Evolutionary conservation across 2,329 filamentous ascomycete species (phyloP).

Genomic region (Penicillium sp.): DNA sequence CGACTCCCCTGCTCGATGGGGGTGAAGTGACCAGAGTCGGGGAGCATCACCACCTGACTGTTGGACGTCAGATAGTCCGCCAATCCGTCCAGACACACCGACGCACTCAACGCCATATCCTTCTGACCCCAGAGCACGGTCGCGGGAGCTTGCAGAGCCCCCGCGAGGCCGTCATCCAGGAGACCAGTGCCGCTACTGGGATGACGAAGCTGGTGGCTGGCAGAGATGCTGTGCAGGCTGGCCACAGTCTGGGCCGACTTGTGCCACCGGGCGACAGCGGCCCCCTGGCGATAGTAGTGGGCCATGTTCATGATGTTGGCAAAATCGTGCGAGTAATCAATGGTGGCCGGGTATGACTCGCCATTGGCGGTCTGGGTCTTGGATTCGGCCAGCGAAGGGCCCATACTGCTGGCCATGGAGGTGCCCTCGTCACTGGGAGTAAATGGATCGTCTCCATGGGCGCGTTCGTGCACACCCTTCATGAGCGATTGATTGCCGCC

Average conservation of each 20-base stretch:
- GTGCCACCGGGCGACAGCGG: constrained; percentile 43
- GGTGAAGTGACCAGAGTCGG: constrained; percentile 50
- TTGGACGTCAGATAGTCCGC: constrained; percentile 45
- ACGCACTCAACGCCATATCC: constrained; percentile 47
- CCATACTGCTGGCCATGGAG: constrained; percentile 47
- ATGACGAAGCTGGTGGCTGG: constrained; percentile 24
- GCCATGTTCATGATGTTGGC: constrained; percentile 49
- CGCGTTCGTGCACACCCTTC: constrained; percentile 35
- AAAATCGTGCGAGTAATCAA: constrained; percentile 34
- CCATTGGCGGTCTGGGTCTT: constrained; percentile 25
- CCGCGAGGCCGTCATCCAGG: constrained; percentile 41
- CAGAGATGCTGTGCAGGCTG: constrained; percentile 42
- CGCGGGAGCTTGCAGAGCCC: constrained; percentile 46
- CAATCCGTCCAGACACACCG: constrained; percentile 48
- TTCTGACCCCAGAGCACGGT: constrained; percentile 51
- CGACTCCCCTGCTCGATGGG: constrained; percentile 44
- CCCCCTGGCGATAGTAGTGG: constrained; percentile 49
- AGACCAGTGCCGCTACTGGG: constrained; percentile 37
- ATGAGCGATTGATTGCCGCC: constrained; percentile 49
- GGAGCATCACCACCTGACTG: constrained; percentile 48
- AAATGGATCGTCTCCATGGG: constrained; percentile 31
- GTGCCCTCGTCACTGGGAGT: constrained; percentile 38
- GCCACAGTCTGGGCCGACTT: constrained; percentile 48
- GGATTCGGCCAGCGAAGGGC: constrained; percentile 46
- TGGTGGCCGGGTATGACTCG: constrained; percentile 38